Conservation (phyloP, 2,329 filamentous ascomycete genomes). For the Pyrenochaeta sp. region DNA sequence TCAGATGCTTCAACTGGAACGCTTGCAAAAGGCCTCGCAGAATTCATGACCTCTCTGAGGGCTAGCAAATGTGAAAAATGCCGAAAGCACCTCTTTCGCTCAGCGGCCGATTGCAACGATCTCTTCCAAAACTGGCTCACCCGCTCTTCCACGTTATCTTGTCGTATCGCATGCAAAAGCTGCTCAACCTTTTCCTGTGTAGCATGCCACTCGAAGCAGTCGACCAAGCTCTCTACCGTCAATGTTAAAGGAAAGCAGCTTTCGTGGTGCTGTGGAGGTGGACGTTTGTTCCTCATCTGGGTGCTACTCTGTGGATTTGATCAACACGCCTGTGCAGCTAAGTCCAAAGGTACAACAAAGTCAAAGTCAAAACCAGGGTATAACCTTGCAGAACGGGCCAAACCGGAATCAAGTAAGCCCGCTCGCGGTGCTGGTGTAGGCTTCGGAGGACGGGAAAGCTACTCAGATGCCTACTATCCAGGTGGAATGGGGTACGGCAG, state of each 20-base stretch:
- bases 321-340: slow-evolving; percentile 20
- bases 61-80: slow-evolving; percentile 20
- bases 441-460: slow-evolving; percentile 4
- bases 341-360: slow-evolving; percentile 9
- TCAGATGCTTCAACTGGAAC: too few species aligned
- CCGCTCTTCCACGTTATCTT: slow-evolving; percentile 12
- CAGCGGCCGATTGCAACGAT: slow-evolving; percentile 11
- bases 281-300: slow-evolving; percentile 47
- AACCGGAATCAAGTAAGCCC: slow-evolving; percentile 1
- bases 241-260: slow-evolving; percentile 14
- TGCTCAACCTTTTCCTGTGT: slow-evolving; percentile 26
- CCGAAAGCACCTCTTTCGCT: slow-evolving; percentile 10
- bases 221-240: slow-evolving; percentile 3
- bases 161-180: slow-evolving; percentile 19
- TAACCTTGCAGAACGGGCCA: neutral
- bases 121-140: slow-evolving; percentile 25
- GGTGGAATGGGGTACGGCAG: slow-evolving; percentile 21
- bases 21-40: slow-evolving; percentile 9
- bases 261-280: slow-evolving; percentile 46
- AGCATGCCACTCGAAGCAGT: slow-evolving; percentile 17
- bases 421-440: slow-evolving; percentile 9
- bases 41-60: slow-evolving; percentile 19
- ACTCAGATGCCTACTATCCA: slow-evolving; percentile 6
- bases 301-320: slow-evolving; percentile 49
- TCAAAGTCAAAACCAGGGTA: slow-evolving; percentile 1